These are phyloP conservation scores for Fusarium dlaminii DNA, from an alignment of 2,329 filamentous ascomycete species.

Conservation along the genomic window DNA sequence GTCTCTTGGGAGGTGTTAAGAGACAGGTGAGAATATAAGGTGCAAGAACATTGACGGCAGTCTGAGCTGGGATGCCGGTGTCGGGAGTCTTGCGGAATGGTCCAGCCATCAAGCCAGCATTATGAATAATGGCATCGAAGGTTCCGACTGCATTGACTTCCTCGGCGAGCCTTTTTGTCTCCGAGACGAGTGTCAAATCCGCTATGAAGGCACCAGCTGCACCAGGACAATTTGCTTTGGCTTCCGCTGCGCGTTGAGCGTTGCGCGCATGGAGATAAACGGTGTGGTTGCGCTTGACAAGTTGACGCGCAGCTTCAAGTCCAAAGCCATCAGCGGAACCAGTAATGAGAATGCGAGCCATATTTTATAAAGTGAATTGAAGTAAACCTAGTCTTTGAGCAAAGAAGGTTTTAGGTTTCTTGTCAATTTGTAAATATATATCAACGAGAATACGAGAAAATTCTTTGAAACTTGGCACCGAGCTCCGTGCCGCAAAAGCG, in stretches of 20 bases:
- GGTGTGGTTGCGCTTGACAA: conserved; percentile 33
- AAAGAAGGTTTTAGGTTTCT: no score
- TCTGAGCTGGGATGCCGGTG: conserved; percentile 25
- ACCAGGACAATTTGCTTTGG: conserved; percentile 17
- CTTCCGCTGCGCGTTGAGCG: conserved; percentile 25
- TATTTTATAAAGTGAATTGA: not conserved
- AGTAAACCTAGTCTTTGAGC: rapidly evolving
- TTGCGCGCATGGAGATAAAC: conserved; percentile 38
- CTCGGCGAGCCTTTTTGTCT: conserved; percentile 27
- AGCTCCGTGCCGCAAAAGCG: not conserved
- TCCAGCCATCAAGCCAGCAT: conserved; percentile 32
- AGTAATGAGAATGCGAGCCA: conserved; percentile 39
- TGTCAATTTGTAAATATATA: not conserved
- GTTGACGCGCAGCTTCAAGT: conserved; percentile 35
- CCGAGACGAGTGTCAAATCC: conserved; percentile 24
- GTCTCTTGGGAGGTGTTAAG: conserved; percentile 25
- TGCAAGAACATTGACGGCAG: conserved; percentile 32
- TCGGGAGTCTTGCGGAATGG: conserved; percentile 26
- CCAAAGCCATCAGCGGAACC: conserved; percentile 38
- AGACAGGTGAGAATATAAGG: conserved; percentile 35
- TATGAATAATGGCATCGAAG: conserved; percentile 36
- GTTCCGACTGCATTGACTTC: conserved; percentile 30
- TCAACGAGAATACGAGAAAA: not conserved
- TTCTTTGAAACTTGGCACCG: not conserved
- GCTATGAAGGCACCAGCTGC: conserved; percentile 25